Percentiles rank a stretch among this genome's conserved stretches.
Evolutionary conservation across 345 rosid genomes (phyloP).

Genomic region (Excoecaria agallocha): DNA sequence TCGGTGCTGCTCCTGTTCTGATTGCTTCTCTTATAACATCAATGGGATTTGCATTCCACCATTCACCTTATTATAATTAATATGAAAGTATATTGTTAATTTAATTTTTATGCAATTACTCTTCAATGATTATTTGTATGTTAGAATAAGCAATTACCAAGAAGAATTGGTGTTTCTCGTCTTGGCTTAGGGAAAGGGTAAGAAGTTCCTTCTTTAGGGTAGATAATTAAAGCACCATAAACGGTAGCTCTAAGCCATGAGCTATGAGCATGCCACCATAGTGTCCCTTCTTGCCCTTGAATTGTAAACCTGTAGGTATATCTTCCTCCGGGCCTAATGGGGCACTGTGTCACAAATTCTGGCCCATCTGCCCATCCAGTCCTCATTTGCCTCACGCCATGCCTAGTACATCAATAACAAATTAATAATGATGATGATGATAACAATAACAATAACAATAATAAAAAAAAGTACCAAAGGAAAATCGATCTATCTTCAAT

Average conservation of each 20-base stretch:
- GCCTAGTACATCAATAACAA: conserved; percentile 37
- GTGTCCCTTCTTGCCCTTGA: conserved; percentile 84
- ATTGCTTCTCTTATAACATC: conserved; percentile 18
- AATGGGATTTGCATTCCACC: conserved; percentile 29
- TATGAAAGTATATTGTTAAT: too few species aligned
- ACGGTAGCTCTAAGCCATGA: conserved; percentile 97
- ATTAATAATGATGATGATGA: too few species aligned
- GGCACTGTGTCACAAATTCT: conserved; percentile 91
- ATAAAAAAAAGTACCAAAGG: too few species aligned
- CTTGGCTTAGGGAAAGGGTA: conserved; percentile 77
- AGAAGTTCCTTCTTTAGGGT: conserved; percentile 53
- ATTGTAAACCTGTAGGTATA: conserved; percentile 83
- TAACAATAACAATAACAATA: too few species aligned
- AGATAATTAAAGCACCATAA: conserved; percentile 73
- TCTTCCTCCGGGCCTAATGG: conserved; percentile 78
- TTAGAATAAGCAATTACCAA: conserved; percentile 43
- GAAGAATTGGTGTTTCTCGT: conserved; percentile 60
- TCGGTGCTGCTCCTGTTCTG: conserved; percentile 29
- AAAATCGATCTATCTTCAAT: too few species aligned
- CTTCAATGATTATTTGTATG: too few species aligned
- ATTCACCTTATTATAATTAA: conserved; percentile 15
- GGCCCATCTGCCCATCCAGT: conserved; percentile 98
- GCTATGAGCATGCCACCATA: conserved; percentile 99
- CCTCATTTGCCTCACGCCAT: conserved; percentile 79
- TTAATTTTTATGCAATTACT: too few species aligned